Evolutionary conservation across 2,329 filamentous ascomycete species (phyloP).

Genomic region (Westerdykella aurantiaca): DNA sequence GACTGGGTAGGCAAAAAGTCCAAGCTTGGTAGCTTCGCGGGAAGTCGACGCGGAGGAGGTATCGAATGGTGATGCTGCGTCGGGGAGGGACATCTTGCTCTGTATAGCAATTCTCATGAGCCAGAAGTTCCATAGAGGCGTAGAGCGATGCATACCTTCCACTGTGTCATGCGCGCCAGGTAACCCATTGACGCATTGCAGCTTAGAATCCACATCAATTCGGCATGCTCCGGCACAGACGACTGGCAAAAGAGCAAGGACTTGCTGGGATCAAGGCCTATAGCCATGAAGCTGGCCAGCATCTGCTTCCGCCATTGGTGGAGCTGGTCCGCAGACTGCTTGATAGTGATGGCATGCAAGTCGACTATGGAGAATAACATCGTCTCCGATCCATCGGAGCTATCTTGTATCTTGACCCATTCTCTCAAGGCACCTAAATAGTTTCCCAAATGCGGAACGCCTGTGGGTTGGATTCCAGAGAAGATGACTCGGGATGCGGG

Average conservation of each 20-base stretch:
- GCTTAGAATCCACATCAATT: constrained; percentile 95
- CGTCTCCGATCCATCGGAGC: constrained; percentile 51
- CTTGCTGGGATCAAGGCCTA: constrained; percentile 73
- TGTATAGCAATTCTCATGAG: constrained; percentile 4
- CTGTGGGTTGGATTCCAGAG: constrained; percentile 95
- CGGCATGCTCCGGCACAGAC: constrained; percentile 68
- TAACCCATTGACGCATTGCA: constrained; percentile 90
- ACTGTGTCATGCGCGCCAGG: constrained; percentile 97
- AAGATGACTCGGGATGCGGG: constrained; percentile 54
- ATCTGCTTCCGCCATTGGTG: constrained; percentile 64
- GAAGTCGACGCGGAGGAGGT: constrained; percentile 40
- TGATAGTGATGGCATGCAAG: constrained; percentile 80
- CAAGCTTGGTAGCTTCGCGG: constrained; percentile 68
- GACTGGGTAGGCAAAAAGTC: constrained; percentile 92
- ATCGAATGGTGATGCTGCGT: constrained; percentile 55
- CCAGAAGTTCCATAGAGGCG: not conserved
- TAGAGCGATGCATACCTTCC: constrained; percentile 63
- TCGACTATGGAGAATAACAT: constrained; percentile 87
- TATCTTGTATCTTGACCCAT: constrained; percentile 77
- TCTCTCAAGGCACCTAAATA: constrained; percentile 83
- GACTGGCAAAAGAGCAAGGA: constrained; percentile 80
- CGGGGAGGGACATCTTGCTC: constrained; percentile 64
- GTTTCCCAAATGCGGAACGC: constrained; percentile 89
- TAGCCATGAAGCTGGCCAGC: constrained; percentile 73
- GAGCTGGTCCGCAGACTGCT: constrained; percentile 58